Percentiles rank a stretch among this genome's conserved stretches.
Evolutionary conservation across 768 basidiomycete species (phyloP).

Genomic region (Hypholoma fasciculare): DNA sequence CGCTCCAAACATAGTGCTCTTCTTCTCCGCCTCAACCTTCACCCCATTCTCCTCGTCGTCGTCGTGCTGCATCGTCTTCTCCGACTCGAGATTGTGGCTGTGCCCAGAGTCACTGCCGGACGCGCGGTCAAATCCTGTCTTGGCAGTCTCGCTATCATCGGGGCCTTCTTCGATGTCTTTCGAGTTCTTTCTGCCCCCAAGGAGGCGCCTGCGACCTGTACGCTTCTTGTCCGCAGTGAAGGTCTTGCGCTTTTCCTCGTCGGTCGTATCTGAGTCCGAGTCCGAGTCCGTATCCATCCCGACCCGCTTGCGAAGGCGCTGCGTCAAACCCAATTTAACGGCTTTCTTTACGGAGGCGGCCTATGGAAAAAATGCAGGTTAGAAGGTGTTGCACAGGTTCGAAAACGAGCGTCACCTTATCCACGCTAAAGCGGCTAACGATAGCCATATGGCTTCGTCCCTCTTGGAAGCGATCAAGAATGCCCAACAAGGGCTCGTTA

Average conservation of each 20-base stretch:
- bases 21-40: slow-evolving; percentile 9
- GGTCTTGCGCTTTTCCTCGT: slow-evolving; percentile 28
- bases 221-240: slow-evolving; percentile 16
- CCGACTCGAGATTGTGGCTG: slow-evolving; percentile 20
- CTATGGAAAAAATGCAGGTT: slow-evolving; percentile 18
- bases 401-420: slow-evolving; percentile 38
- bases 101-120: not conserved
- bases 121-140: not conserved
- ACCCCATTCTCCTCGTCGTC: slow-evolving; percentile 13
- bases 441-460: slow-evolving; percentile 92
- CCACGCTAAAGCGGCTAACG: slow-evolving; percentile 73
- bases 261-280: slow-evolving; percentile 38
- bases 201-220: slow-evolving; percentile 12
- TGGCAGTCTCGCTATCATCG: slow-evolving; percentile 11
- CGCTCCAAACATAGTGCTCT: slow-evolving; percentile 1
- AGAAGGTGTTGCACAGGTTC: not conserved
- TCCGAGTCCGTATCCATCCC: slow-evolving; percentile 67
- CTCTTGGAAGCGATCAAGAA: slow-evolving; percentile 88
- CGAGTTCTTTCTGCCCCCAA: slow-evolving; percentile 12
- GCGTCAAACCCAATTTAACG: slow-evolving; percentile 77
- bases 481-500: slow-evolving; percentile 82
- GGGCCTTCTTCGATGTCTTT: slow-evolving; percentile 21
- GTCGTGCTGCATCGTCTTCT: slow-evolving; percentile 26
- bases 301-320: slow-evolving; percentile 73
- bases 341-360: slow-evolving; percentile 83